Base-by-base conservation (phyloP, 495 filamentous ascomycete species). In the Hyaloscypha hepaticicola region DNA sequence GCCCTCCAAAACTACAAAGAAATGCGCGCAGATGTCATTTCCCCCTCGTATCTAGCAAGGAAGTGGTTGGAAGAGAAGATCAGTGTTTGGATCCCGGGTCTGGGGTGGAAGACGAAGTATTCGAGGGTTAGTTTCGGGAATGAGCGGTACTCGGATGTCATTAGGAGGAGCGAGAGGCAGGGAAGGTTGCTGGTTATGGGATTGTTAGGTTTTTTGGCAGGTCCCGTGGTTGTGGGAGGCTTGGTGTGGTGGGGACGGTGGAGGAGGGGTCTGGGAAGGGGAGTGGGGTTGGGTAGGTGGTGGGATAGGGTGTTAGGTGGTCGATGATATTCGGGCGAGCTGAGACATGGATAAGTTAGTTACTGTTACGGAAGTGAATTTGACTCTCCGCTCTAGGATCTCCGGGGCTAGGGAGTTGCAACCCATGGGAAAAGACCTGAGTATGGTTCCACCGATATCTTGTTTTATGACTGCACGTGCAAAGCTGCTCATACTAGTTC, bases 71-170 rank as follows among this genome's bases (percentile, higher is more conserved):
- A 99, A 75, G 95, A 99, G 77, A 82, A 79, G n/a, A 73, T 97
- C 41, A 87, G 86, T 49, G 80, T 85, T n/a, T 88, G 88, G 60
- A 58, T 96, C 5, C 95, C 95, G 1, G 76, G 78, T 51, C 70
- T 91, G 22, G 95, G 93, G 2, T 96, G 92, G 85, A 84, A 86
- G 74, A 99, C 95, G 1, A 91, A 97, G 78, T 99, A 99, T 71
- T 85, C 87, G n/a, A 80, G 94, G 19, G 87, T 99, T 25, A 96
- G 91, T 66, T 99, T 98, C 74, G 89, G 90, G 29, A 96, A 96
- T 69, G 88, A 95, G 78, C 79, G 90, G 29, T 99, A 99, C 72
- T 90, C 88, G 2, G 90, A 96, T 65, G 90, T 98, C 3, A 79
- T 90, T 27, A 79, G 75, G 31, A 84, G 82, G 63, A 88, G 87